Evolutionary conservation across 2,329 filamentous ascomycete genomes (phyloP), one percentile per base, ranked within the genome.

Genomic region (Emergomyces orientalis): DNA sequence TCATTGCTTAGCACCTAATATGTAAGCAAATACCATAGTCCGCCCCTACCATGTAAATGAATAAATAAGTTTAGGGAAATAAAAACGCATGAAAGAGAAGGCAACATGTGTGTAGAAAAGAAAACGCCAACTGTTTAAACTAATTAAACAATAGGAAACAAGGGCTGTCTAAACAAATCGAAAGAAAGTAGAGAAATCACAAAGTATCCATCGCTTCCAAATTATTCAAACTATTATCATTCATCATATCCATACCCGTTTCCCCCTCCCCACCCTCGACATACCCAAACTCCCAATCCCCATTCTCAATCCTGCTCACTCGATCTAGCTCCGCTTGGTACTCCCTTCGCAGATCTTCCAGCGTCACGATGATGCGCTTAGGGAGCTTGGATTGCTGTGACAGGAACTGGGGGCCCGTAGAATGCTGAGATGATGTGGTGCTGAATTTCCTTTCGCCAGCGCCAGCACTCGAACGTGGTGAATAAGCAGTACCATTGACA

Each of bases 301-400:
- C 91, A 71, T 90, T 89, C 76, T 94, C 87, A 73, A 97, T 91
- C 61, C 90, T 88, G 60, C 88, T 90, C 68, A 94, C 88, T 66
- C 91, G 84, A 76, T 99, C 94, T 71, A 99, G 78, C 76, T 97
- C 91, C 30, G 84, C 85, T 76, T 96, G 90, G 74, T 97, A 99
- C 73, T 93, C 89, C 75, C 88, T 90, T 71, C 92, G 84, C 60
- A 97, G 80, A 73, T 96, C 92, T 37, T 88, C 88, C 62, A 99
- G 78, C 39, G 90, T 96, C 19, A 97, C 83, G 43, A 97, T 86
- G 72, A 84, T 88, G 65, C 92, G 86, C 78, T 88, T 88, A 17
- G 75, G 69, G 69, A 70, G 75, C 68, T 68, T 65, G 62, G 69
- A 68, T 67, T 68, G 37, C 69, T 49, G 43, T 43, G 41, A 45